Percentiles rank a stretch among this genome's conserved stretches.
These are phyloP conservation scores for Amylostereum areolatum DNA, from an alignment of 1,284 basidiomycete genomes.

Conservation along the genomic window DNA sequence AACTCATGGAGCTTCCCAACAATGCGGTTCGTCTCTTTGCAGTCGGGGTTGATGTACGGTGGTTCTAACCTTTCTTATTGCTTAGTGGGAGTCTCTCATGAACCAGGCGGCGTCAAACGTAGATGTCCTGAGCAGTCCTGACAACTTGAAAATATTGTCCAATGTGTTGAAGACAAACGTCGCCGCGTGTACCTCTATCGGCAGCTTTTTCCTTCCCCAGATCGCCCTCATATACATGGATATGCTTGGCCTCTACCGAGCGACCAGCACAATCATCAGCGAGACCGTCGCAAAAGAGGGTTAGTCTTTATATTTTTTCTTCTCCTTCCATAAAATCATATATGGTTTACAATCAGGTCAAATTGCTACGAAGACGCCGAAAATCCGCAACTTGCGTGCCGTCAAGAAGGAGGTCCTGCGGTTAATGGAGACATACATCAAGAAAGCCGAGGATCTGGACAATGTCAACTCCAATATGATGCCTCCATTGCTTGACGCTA, in stretches of 20 bases:
- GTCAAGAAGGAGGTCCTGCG: conserved; percentile 99
- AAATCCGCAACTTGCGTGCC: conserved; percentile 90
- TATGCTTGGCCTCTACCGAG: conserved; percentile 98
- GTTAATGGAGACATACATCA: conserved; percentile 96
- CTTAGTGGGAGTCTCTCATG: conserved; percentile 96
- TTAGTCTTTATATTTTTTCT: conserved; percentile 25
- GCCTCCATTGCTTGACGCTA: conserved; percentile 93
- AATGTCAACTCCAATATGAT: conserved; percentile 90
- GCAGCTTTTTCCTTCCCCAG: conserved; percentile 95
- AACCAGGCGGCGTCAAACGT: conserved; percentile 90
- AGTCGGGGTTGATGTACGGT: background rate
- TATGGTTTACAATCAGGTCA: conserved; percentile 44
- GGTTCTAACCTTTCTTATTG: background rate
- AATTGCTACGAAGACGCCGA: conserved; percentile 96
- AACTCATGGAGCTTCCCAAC: conserved; percentile 97
- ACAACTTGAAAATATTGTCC: conserved; percentile 96
- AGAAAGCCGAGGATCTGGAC: conserved; percentile 94
- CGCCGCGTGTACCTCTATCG: conserved; percentile 95
- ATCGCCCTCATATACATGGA: conserved; percentile 96
- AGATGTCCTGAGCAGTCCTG: conserved; percentile 86
- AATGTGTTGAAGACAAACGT: conserved; percentile 99
- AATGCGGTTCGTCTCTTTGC: conserved; percentile 65
- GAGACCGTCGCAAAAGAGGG: conserved; percentile 88
- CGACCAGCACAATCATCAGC: conserved; percentile 96
- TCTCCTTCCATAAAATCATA: background rate